Evolutionary conservation across 257 asterid genomes (phyloP), one percentile per base, ranked within the genome.

Genomic region (Asclepias syriaca): DNA sequence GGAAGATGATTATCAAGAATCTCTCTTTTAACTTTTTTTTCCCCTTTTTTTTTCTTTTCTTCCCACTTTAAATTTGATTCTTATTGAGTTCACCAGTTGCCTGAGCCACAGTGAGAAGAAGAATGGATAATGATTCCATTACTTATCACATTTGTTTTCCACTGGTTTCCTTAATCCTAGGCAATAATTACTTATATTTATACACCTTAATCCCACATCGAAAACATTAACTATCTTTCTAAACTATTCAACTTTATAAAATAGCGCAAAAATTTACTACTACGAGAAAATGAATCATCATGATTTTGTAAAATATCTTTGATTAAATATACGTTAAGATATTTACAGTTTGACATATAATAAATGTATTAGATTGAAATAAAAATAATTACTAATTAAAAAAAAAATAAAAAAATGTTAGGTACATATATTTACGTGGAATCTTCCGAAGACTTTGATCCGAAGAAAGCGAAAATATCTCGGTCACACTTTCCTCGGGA

Each of bases 141-240:
- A 24, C 11, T 50, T 15, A 0, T 43, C 59, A 67, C 71, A 46
- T 67, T 18, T 3, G 21, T 7, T 32, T n/a, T 18, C 13, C 48
- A 51, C n/a, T 24, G 34, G 72, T 51, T 51, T 68, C 72, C 72
- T 69, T 32, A 24, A 69, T 69, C 60, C 50, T 34, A 9, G 72
- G 12, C 72, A 29, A 29, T 29, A 29, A 29, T 29, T 29, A 29
- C 34, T 29, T 29, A 29, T 29, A 29, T 29, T 29, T 29, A 29
- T 29, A 29, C 34, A 1, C 34, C 39, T 34, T 34, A 34, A 34
- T 34, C 39, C 39, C 39, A 34, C 39, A 34, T 34, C 39, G 39
- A 34, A 34, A 34, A 34, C 5, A 34, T 34, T 34, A 34, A 34
- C 5, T 34, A 3, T 34, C 39, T 4, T 34, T 34, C 3, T 34